Evolutionary conservation across 83 land plant species (phyloP), one percentile per base, ranked within the genome.

Genomic region (Isoetes engelmannii): DNA sequence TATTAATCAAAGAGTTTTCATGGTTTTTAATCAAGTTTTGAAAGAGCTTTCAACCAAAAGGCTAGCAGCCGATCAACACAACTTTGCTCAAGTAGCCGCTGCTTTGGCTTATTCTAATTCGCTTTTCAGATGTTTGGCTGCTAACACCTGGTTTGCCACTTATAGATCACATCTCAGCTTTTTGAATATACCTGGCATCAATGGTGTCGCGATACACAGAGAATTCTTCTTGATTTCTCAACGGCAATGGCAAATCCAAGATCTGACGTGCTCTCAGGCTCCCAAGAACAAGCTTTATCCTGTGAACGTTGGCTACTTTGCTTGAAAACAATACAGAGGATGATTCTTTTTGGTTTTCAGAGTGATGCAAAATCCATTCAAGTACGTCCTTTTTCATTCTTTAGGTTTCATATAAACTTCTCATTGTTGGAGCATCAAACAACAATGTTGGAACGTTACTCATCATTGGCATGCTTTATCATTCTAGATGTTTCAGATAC

Each of bases 241-340:
- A 57, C 41, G 15, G 18, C 74, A 20, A 19, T 79, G 28, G 43
- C 63, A 51, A 69, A 56, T 42, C 62, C 81, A 62, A 74, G 70
- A 65, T 65, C 57, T 71, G 75, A 69, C 20, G 48, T 70, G 45
- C 69, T 79, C 13, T 67, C 72, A 21, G 60, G 74, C 42, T 77
- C 79, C 45, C 77, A 76, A 56, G 81, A 70, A 20, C 76, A 81
- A 63, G 84, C 89, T 45, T 77, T 88, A 47, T 68, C 76, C 51
- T 86, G 90, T 78, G 97, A 95, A 65, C 82, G 99, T 69, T 95
- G 99, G 99, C 72, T 95, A 69, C 80, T 95, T 9, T 91, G 99
- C 74, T 74, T 82, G 44, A 95, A 89, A 71, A 85, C 83, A 8
- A 70, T 95, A 47, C 78, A 86, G 5, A 85, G 87, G 49, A 75